phyloP scores from a whole-genome alignment of 2,329 filamentous ascomycete species.

The Talaromyces verruculosus region DNA sequence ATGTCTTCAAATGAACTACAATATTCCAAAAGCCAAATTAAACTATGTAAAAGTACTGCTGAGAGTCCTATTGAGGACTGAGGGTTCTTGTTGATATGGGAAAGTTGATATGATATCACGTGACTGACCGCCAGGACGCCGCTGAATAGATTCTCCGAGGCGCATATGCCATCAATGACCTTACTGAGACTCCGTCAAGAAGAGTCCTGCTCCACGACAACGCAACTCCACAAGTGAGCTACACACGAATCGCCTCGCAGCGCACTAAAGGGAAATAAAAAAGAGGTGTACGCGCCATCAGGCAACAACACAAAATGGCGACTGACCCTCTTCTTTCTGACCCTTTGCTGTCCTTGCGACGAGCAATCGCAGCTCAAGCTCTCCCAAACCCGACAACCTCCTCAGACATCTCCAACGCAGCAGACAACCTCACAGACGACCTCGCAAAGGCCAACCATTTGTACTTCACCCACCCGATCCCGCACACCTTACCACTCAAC shows the following conservation, averaged over 20 bases:
- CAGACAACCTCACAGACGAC: slow-evolving; percentile 59
- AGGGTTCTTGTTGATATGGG: not conserved
- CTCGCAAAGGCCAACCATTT: slow-evolving; percentile 78
- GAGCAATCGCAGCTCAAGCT: slow-evolving; percentile 71
- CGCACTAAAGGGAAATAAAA: not conserved
- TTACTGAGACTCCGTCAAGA: not conserved
- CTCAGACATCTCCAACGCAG: slow-evolving; percentile 54
- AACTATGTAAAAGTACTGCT: not conserved
- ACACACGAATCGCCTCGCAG: not conserved
- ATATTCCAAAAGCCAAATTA: not conserved
- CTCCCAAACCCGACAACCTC: slow-evolving; percentile 73
- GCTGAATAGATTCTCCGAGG: slow-evolving; percentile 6
- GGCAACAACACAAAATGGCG: slow-evolving; percentile 45
- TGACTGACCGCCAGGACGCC: slow-evolving; percentile 6
- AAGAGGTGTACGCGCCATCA: not conserved
- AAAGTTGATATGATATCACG: not conserved
- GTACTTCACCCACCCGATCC: slow-evolving; percentile 64
- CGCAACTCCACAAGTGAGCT: slow-evolving; percentile 1
- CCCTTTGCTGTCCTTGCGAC: slow-evolving; percentile 78
- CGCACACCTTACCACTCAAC: slow-evolving; percentile 66
- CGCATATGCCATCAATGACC: slow-evolving; percentile 2
- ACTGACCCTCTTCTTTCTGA: slow-evolving; percentile 60
- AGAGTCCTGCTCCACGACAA: not conserved
- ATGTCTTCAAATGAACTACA: not conserved
- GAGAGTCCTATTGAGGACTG: not conserved